Base-by-base conservation (phyloP, 2,329 filamentous ascomycete species). In the Penicillium sp. region DNA sequence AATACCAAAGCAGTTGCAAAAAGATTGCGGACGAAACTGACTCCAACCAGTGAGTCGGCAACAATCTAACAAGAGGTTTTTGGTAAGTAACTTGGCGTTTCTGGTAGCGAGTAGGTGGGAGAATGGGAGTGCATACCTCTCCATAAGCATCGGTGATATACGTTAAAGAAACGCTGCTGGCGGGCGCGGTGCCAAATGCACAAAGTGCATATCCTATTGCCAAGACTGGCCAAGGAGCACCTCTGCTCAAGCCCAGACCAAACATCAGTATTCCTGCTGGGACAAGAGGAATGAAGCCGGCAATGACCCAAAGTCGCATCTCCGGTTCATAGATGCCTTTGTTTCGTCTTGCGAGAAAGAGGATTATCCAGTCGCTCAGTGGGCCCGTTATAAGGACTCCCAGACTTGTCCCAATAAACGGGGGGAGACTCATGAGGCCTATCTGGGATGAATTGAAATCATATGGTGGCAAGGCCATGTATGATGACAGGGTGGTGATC, bases 1-100 rank as follows among this genome's bases (percentile, higher is more conserved):
- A 82, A 81, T 13, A 81, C 73, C 46, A 82, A 75, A 21, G 74
- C 70, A 2, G 76, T 79, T 19, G 71, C 70, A 44, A 81, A 70
- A 3, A 70, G 52, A 51, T 82, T 82, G 0, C 80, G 75, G 6
- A 78, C 63, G 55, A 82, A 76, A 0, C 77, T 77, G 1, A 83
- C 68, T 0, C 68, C 75, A 4, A 80, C 77, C 8, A 83, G 64
- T 0, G 78, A 74, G 56, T 82, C 79, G 4, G 75, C 79, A 39
- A 82, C 71, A 35, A 83, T 78, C 71, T 81, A 58, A 43, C 19
- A 37, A 45, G 31, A 42, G 4, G 1, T 29, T 29, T 10, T 26
- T 25, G 16, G n/a, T 3, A 7, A 33, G 9, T 7, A 6, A 37
- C 16, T 19, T 10, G 11, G 35, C 16, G 10, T 9, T 23, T 58